Conservation (phyloP, 1,284 basidiomycete species). For the Coniferiporia weirii region DNA sequence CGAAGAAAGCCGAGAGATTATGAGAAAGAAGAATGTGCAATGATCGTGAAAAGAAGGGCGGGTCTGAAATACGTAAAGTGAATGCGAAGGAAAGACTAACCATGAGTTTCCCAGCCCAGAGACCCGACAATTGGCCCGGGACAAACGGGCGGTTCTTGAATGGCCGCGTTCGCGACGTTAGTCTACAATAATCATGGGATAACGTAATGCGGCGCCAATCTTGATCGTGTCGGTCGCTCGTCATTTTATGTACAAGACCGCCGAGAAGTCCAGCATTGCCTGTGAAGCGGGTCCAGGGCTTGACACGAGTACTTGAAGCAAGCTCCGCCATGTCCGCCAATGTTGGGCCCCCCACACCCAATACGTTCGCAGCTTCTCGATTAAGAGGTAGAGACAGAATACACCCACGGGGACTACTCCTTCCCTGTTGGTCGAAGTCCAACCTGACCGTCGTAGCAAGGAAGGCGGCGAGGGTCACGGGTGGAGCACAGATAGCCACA, state of each 20-base stretch:
- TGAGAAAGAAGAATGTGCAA: background rate
- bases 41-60: background rate
- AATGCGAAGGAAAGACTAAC: background rate
- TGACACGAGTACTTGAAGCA: background rate
- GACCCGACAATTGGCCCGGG: slow-evolving; percentile 7
- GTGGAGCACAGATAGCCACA: slow-evolving; percentile 35
- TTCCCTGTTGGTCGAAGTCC: slow-evolving; percentile 31
- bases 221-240: slow-evolving; percentile 29
- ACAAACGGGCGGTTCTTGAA: slow-evolving; percentile 6
- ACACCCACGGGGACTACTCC: slow-evolving; percentile 19
- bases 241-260: slow-evolving; percentile 23
- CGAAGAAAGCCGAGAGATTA: background rate
- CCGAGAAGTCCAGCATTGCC: background rate
- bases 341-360: background rate
- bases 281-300: background rate
- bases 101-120: slow-evolving; percentile 13
- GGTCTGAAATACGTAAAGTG: background rate
- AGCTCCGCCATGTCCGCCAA: slow-evolving; percentile 1
- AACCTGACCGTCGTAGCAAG: slow-evolving; percentile 32
- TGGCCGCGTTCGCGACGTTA: slow-evolving; percentile 30
- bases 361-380: background rate
- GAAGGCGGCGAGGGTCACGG: slow-evolving; percentile 34
- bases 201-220: slow-evolving; percentile 42
- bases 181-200: slow-evolving; percentile 32
- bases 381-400: slow-evolving; percentile 30